Conservation (phyloP, 192 early-diverging fungal genomes). For the Allomyces javanicus region DNA sequence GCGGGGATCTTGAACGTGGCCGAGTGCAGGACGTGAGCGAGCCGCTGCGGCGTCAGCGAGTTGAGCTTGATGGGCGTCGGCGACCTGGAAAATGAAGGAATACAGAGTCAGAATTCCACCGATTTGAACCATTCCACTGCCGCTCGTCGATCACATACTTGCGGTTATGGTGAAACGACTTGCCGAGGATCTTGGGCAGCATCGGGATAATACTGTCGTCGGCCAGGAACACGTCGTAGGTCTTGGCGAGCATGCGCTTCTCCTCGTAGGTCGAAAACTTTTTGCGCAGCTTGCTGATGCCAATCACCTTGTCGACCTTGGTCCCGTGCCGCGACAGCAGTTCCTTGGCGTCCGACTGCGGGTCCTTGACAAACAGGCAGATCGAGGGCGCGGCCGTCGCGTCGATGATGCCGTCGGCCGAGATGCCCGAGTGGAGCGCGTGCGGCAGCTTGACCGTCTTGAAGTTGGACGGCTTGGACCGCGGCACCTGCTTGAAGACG, state of each 20-base stretch:
- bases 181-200: conserved; percentile 61
- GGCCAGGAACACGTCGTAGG: conserved; percentile 72
- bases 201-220: conserved; percentile 60
- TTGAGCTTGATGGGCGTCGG: conserved; percentile 53
- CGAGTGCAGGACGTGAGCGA: conserved; percentile 12
- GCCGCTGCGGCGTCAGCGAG: conserved; percentile 3
- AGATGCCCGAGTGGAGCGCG: not conserved
- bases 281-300: conserved; percentile 50
- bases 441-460: not conserved
- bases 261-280: conserved; percentile 67
- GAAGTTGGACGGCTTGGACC: not conserved
- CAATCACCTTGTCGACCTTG: conserved; percentile 39
- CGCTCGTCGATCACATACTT: conserved; percentile 35
- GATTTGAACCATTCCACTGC: conserved; percentile 8
- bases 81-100: conserved; percentile 18
- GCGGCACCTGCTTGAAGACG: not conserved
- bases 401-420: too few species aligned
- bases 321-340: not conserved
- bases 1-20: conserved; percentile 10
- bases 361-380: not conserved
- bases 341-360: not conserved
- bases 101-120: conserved; percentile 3
- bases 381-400: not conserved
- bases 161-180: conserved; percentile 62
- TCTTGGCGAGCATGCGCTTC: conserved; percentile 45